Base-by-base conservation (phyloP, 2,329 filamentous ascomycete species). In the Aulographum hederae region DNA sequence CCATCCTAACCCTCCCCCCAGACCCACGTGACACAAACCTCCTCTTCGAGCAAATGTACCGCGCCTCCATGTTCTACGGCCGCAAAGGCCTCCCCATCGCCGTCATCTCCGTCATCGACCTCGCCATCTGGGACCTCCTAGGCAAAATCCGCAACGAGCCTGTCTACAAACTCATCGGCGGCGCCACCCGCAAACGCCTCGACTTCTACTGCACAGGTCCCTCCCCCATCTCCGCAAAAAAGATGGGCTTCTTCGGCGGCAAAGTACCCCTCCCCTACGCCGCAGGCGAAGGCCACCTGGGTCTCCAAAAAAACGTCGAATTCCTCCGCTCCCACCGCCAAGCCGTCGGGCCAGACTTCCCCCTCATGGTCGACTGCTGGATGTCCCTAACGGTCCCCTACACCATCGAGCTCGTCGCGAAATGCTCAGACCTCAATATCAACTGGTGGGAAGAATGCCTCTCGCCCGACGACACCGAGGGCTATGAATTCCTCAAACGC, bases 371-470 rank as follows among this genome's bases (percentile, higher is more conserved):
- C 4, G 85, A 94, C 58, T 94, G 85, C 64, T 94, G 92, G 58
- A 94, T 94, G 85, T 85, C 78, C 42, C 62, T 94, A 46, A 93
- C 85, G 46, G 85, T 94, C 17, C 61, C 79, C 1, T 94, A 94
- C 58, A 92, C 81, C 3, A 92, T 94, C 43, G 78, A 93, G 54
- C 65, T 94, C 16, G 85, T 79, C 37, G 79, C 85, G 57, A 77
- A 75, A 32, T 82, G 77, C 49, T 69, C 80, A 43, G 73, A 84
- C 42, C 67, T 93, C 41, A 69, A 86, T 53, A 85, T 94, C 51
- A 84, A 93, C 61, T 94, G 85, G 85, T 93, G 82, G 82, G 85
- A 94, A 60, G 85, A 94, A 61, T 91, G 82, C 41, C 61, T 94
- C 39, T 78, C 75, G 18, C 85, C 85, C 8, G 85, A 94, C 53